Evolutionary conservation across 495 filamentous ascomycete species (phyloP).

Genomic region (Penicillium steckii): DNA sequence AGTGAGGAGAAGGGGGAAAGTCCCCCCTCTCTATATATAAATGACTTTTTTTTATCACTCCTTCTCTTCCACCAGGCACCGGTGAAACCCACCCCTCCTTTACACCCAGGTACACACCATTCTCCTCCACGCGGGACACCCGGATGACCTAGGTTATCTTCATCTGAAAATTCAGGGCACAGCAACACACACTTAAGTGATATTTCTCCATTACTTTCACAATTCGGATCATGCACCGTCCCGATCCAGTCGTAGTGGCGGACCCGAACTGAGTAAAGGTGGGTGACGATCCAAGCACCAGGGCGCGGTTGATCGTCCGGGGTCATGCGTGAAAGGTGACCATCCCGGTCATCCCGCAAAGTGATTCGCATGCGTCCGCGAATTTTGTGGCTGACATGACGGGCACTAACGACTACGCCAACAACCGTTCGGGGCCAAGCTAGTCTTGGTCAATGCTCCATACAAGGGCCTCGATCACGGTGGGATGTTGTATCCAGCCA

Average conservation of each 20-base stretch:
- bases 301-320: constrained; percentile 21
- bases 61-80: constrained; percentile 15
- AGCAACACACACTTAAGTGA: constrained; percentile 1
- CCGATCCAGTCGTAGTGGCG: constrained; percentile 4
- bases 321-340: constrained; percentile 18
- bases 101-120: background rate
- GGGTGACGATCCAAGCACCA: constrained; percentile 15
- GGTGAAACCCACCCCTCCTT: constrained; percentile 19
- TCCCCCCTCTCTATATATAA: too few relatives aligned
- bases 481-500: constrained; percentile 7
- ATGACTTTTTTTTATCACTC: too few relatives aligned
- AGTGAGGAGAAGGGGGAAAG: background rate
- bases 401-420: constrained; percentile 8
- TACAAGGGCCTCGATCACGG: background rate
- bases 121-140: constrained; percentile 19
- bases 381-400: constrained; percentile 4
- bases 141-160: constrained; percentile 21
- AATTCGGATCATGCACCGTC: constrained; percentile 7
- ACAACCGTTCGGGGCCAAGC: background rate
- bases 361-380: constrained; percentile 23
- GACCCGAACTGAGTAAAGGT: constrained; percentile 6
- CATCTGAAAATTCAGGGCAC: constrained; percentile 21
- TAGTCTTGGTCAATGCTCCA: constrained; percentile 3
- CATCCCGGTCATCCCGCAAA: constrained; percentile 13
- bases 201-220: background rate